These are phyloP conservation scores for Chlorokybus atmophyticus DNA, from an alignment of 139 green algal genomes.

Conservation along the genomic window DNA sequence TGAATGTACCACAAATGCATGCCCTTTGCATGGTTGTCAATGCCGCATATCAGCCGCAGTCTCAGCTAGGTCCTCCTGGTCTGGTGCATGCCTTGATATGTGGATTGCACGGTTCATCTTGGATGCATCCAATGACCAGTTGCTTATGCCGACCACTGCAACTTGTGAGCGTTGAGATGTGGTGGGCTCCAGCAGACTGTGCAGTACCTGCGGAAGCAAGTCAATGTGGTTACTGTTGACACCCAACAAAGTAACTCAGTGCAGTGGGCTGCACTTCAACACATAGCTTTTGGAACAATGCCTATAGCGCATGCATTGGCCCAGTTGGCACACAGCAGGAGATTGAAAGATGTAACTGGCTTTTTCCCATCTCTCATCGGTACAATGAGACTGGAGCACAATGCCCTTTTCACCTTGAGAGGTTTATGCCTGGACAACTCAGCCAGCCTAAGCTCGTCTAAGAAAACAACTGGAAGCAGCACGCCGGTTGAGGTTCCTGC, in stretches of 20 bases:
- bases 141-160: conserved; percentile 34
- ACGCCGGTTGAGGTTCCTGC: neutral
- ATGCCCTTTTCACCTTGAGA: conserved; percentile 24
- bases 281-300: too few relatives aligned
- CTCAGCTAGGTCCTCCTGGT: conserved; percentile 5
- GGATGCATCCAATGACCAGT: conserved; percentile 30
- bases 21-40: too few relatives aligned
- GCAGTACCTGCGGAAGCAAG: conserved; percentile 21
- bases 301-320: too few relatives aligned
- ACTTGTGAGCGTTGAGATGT: conserved; percentile 11
- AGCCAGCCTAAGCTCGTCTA: conserved; percentile 27
- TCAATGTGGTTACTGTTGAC: too few relatives aligned
- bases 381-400: too few relatives aligned
- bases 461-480: conserved; percentile 16
- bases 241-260: too few relatives aligned
- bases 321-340: too few relatives aligned
- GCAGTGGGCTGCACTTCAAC: too few relatives aligned
- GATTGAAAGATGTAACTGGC: too few relatives aligned
- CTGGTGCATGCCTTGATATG: conserved; percentile 21
- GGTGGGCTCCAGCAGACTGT: conserved; percentile 25
- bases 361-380: too few relatives aligned
- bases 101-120: conserved; percentile 35
- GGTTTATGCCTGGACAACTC: conserved; percentile 28
- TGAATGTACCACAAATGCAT: too few relatives aligned
- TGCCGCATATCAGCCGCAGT: too few relatives aligned